These are phyloP conservation scores for Alternaria brassicicola DNA, from an alignment of 2,329 filamentous ascomycete genomes.

Conservation along the genomic window DNA sequence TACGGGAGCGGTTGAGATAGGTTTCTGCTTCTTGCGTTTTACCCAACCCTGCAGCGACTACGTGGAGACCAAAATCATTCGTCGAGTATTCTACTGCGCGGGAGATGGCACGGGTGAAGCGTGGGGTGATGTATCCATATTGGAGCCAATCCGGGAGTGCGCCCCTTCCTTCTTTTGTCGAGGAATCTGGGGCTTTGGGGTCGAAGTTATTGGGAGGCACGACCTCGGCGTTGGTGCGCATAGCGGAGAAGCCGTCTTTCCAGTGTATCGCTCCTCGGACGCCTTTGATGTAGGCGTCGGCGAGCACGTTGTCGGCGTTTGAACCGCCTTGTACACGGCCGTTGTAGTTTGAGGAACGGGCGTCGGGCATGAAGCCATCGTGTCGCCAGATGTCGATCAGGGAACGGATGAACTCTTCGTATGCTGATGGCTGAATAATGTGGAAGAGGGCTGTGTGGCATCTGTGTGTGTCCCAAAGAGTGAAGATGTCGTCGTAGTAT, in stretches of 20 bases:
- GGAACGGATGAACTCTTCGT: constrained; percentile 70
- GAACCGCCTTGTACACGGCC: constrained; percentile 72
- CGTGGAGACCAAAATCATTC: constrained; percentile 72
- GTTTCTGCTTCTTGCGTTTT: constrained; percentile 59
- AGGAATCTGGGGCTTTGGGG: constrained; percentile 60
- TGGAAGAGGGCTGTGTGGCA: constrained; percentile 70
- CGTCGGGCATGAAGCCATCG: constrained; percentile 70
- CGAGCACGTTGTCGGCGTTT: constrained; percentile 73
- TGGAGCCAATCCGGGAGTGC: constrained; percentile 72
- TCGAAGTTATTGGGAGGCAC: constrained; percentile 66
- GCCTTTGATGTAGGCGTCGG: constrained; percentile 74
- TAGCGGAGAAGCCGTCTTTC: constrained; percentile 58
- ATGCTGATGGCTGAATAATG: constrained; percentile 65
- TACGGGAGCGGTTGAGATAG: constrained; percentile 67
- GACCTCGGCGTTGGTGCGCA: constrained; percentile 71
- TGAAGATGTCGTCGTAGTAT: constrained; percentile 75
- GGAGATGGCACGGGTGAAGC: constrained; percentile 65
- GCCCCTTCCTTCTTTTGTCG: constrained; percentile 70
- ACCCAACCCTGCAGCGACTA: constrained; percentile 66
- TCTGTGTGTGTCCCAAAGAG: constrained; percentile 69
- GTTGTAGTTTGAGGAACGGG: constrained; percentile 70
- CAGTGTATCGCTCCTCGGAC: constrained; percentile 68
- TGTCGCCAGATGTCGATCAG: constrained; percentile 71
- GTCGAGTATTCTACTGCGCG: constrained; percentile 70
- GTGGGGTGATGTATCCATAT: constrained; percentile 69